Percentiles rank a stretch among this genome's conserved stretches.
phyloP scores from a whole-genome alignment of 2,329 filamentous ascomycete species.

The Camptophora hylomeconis region DNA sequence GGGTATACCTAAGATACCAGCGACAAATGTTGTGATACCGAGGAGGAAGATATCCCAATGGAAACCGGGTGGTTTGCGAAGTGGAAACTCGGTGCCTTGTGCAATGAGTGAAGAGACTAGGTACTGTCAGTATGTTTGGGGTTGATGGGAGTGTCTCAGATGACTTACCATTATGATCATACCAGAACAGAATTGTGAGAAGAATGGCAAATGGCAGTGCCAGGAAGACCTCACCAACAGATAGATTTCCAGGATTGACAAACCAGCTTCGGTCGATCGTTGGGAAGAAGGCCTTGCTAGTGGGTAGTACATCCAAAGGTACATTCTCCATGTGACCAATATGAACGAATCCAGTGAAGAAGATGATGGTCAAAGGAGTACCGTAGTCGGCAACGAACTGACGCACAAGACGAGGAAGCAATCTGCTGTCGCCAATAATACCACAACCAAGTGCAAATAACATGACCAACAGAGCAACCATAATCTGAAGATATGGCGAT shows the following conservation, averaged over 20 bases:
- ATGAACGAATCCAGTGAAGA: constrained; percentile 83
- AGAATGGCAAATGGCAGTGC: constrained; percentile 78
- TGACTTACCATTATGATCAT: constrained; percentile 66
- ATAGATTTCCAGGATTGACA: constrained; percentile 68
- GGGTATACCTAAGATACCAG: constrained; percentile 62
- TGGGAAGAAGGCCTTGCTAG: constrained; percentile 63
- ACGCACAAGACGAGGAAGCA: constrained; percentile 63
- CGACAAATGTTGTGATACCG: constrained; percentile 62
- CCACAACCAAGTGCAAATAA: constrained; percentile 63
- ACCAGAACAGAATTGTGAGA: constrained; percentile 75
- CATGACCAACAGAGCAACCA: constrained; percentile 64
- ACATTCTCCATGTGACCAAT: constrained; percentile 69
- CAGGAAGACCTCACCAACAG: constrained; percentile 60
- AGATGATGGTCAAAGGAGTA: constrained; percentile 67
- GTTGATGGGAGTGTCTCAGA: not conserved
- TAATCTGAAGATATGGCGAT: constrained; percentile 65
- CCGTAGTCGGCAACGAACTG: constrained; percentile 85
- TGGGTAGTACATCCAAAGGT: constrained; percentile 58
- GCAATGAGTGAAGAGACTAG: constrained; percentile 69
- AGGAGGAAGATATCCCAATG: constrained; percentile 78
- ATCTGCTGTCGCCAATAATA: constrained; percentile 53
- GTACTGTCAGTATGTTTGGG: constrained; percentile 6
- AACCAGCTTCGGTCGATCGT: constrained; percentile 64
- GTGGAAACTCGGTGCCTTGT: constrained; percentile 70
- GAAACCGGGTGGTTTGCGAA: constrained; percentile 69